These are phyloP conservation scores for Fusarium pseudograminearum DNA, from an alignment of 2,329 filamentous ascomycete species.

Conservation along the genomic window DNA sequence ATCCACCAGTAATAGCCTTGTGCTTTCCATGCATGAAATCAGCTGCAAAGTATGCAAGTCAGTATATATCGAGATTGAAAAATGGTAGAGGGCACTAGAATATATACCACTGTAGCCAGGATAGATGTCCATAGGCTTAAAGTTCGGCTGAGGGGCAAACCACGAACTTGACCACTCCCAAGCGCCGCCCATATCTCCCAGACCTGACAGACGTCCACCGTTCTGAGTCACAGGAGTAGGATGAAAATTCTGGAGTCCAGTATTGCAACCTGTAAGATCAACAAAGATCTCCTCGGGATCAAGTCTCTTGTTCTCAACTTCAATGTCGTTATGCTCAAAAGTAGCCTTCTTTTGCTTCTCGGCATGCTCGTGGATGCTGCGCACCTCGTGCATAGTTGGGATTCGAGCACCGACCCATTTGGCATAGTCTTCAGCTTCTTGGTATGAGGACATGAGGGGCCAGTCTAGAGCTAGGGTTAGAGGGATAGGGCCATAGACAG, in stretches of 20 bases:
- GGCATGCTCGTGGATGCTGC: constrained; percentile 24
- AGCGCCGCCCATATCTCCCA: constrained; percentile 4
- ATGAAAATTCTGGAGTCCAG: not conserved
- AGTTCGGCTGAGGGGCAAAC: constrained; percentile 1
- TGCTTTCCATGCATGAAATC: constrained; percentile 6
- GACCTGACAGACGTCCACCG: not conserved
- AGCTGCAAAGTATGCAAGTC: not conserved
- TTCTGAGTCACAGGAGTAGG: constrained; percentile 1
- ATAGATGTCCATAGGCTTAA: constrained; percentile 1
- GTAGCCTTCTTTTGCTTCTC: constrained; percentile 11
- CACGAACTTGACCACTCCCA: constrained; percentile 1
- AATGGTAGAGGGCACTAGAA: not conserved
- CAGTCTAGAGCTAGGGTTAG: constrained; percentile 18
- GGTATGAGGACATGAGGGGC: constrained; percentile 26
- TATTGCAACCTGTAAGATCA: not conserved
- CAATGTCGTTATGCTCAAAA: not conserved
- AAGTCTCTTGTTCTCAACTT: not conserved
- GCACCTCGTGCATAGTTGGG: constrained; percentile 26
- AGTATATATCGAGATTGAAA: not conserved
- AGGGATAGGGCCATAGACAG: constrained; percentile 16
- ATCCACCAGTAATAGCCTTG: constrained; percentile 4
- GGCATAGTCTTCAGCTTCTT: constrained; percentile 25
- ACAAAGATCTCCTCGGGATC: constrained; percentile 2
- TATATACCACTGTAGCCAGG: not conserved
- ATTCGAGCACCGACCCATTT: constrained; percentile 21